Base-by-base conservation (phyloP, 176 grass and related monocot species). In the Melocanna baccifera region DNA sequence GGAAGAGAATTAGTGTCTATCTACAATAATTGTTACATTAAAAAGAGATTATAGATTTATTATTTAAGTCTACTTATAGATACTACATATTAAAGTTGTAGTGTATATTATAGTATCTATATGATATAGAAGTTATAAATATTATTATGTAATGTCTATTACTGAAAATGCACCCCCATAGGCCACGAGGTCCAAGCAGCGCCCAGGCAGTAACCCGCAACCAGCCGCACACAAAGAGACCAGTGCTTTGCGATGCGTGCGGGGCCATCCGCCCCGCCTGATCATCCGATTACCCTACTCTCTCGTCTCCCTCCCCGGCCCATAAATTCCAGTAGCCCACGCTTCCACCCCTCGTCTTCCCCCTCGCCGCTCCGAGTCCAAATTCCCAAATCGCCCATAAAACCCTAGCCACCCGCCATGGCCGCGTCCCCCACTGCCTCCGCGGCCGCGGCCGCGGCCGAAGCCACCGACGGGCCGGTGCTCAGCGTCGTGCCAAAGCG, bases 401-500 rank as follows among this genome's bases (percentile, higher is more conserved):
- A 81, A 70, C 79, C 79, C 83, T 69, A 85, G 64, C 62, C 48
- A 8, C 43, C 30, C 57, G 67, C 79, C 75, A 87, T 84, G 85
- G 89, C 75, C 61, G 13, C 85, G 55, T 87, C 88, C 40, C 80
- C 88, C 4, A 65, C 88, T n/a, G 23, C 43, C 12, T 67, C 51
- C 74, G 83, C 83, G 23, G 85, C 45, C 39, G 77, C 82, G 25
- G 78, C 81, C 7, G 87, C 87, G 3, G 86, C 66, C 67, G 89
- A 85, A 72, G 81, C 91, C 72, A 71, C 69, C 70, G 96, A 98
- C 9, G 93, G 96, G 4, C 96, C 96, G 4, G 87, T 89, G 3
- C 80, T 98, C 77, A 91, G 93, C 83, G 87, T 98, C 7, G 55
- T 98, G 25, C 88, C 87, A 36, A 98, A 98, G 87, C 96, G 96